Percentiles rank a stretch among this genome's conserved stretches.
phyloP scores from a whole-genome alignment of 805 yeast species.

The Ogataea sp. region DNA sequence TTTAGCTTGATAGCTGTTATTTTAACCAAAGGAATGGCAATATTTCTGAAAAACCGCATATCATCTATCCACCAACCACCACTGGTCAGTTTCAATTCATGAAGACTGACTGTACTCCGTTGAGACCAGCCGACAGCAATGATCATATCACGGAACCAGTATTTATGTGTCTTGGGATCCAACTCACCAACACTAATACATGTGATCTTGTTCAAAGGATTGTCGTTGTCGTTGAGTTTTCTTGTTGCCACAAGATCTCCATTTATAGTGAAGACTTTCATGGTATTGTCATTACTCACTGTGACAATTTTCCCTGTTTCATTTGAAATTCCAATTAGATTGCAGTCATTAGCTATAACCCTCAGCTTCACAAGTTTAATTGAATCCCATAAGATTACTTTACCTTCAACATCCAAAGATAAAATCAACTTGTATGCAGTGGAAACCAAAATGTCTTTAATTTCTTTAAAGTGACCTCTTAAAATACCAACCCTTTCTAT shows the following conservation, averaged over 20 bases:
- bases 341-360: constrained; percentile 13
- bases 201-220: constrained; percentile 3
- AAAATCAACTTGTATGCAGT: constrained; percentile 46
- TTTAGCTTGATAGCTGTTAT: constrained; percentile 27
- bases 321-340: constrained; percentile 38
- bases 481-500: constrained; percentile 22
- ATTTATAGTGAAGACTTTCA: constrained; percentile 43
- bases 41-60: constrained; percentile 11
- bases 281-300: constrained; percentile 10
- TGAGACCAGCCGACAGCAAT: constrained; percentile 27
- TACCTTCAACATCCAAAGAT: constrained; percentile 48
- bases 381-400: constrained; percentile 57
- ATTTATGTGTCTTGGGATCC: constrained; percentile 20
- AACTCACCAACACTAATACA: constrained; percentile 13
- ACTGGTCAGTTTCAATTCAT: constrained; percentile 19
- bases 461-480: constrained; percentile 48
- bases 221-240: constrained; percentile 4
- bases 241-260: constrained; percentile 34
- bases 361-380: constrained; percentile 44
- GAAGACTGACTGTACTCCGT: constrained; percentile 10
- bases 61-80: constrained; percentile 17
- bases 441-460: constrained; percentile 40
- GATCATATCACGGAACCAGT: constrained; percentile 29
- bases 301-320: constrained; percentile 47
- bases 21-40: constrained; percentile 4